Percentiles rank a stretch among this genome's conserved stretches.
Conservation (phyloP, 2,329 filamentous ascomycete species). For the Sarocladiaceae sp. region DNA sequence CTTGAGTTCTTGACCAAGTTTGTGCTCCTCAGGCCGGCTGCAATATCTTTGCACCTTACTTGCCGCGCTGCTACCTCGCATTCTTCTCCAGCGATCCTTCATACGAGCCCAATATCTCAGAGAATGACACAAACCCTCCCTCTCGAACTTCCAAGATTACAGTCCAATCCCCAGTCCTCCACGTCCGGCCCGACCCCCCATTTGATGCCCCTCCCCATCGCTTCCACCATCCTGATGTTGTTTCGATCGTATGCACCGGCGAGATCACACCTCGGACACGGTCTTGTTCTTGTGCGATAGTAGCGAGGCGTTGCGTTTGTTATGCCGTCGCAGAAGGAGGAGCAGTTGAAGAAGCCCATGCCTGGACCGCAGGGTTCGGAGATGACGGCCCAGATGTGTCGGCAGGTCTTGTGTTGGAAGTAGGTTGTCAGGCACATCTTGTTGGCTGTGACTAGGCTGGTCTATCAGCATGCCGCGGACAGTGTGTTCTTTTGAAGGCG, state of each 20-base stretch:
- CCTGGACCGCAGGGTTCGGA: constrained; percentile 41
- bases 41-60: no score
- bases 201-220: constrained; percentile 39
- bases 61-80: not conserved
- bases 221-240: constrained; percentile 39
- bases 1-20: no score
- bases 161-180: constrained; percentile 31
- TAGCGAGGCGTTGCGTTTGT: constrained; percentile 31
- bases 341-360: constrained; percentile 47
- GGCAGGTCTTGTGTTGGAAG: constrained; percentile 44
- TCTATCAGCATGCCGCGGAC: no score
- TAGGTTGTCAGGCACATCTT: constrained; percentile 46
- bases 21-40: no score
- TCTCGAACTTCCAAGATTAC: constrained; percentile 20
- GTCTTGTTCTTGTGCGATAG: constrained; percentile 30
- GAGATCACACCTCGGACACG: constrained; percentile 39
- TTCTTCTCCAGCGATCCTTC: not conserved
- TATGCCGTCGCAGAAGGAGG: constrained; percentile 33
- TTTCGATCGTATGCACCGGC: constrained; percentile 41
- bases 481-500: not conserved
- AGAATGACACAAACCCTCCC: constrained; percentile 24
- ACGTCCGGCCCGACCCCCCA: constrained; percentile 42
- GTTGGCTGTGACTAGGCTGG: constrained; percentile 8
- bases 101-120: constrained; percentile 15
- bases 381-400: constrained; percentile 49